Conservation (phyloP, 345 rosid genomes). For the Noccaea caerulescens region DNA sequence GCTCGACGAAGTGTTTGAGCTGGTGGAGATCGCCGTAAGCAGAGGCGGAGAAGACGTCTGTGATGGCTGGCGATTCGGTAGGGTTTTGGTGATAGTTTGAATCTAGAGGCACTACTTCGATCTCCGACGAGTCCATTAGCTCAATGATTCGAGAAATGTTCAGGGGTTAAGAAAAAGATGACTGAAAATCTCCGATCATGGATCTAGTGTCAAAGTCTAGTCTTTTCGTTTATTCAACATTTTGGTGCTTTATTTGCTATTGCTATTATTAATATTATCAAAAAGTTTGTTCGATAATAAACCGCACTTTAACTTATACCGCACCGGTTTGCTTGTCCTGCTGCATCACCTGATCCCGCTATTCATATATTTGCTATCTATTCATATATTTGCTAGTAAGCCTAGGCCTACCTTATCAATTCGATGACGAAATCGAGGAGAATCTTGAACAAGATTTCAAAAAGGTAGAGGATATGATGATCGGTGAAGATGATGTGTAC, state of each 20-base stretch:
- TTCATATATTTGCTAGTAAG: not conserved
- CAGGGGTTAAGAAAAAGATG: too few species aligned
- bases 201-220: slow-evolving; percentile 8
- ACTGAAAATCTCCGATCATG: not conserved
- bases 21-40: slow-evolving; percentile 77
- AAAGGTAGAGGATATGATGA: not conserved
- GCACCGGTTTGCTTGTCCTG: too few species aligned
- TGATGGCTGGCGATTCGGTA: slow-evolving; percentile 37
- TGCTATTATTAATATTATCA: too few species aligned
- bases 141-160: not conserved
- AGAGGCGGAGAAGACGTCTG: slow-evolving; percentile 76
- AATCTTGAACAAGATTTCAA: not conserved
- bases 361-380: too few species aligned
- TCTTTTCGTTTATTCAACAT: not conserved
- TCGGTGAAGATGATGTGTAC: not conserved
- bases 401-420: not conserved
- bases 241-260: not conserved
- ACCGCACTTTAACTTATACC: too few species aligned
- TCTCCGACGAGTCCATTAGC: slow-evolving; percentile 66
- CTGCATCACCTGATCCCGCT: too few species aligned
- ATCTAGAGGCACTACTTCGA: slow-evolving; percentile 57
- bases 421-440: not conserved
- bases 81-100: slow-evolving; percentile 45
- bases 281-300: too few species aligned
- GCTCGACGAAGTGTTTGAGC: slow-evolving; percentile 67